phyloP scores from a whole-genome alignment of 768 basidiomycete species.

The Trametopsis cervina region DNA sequence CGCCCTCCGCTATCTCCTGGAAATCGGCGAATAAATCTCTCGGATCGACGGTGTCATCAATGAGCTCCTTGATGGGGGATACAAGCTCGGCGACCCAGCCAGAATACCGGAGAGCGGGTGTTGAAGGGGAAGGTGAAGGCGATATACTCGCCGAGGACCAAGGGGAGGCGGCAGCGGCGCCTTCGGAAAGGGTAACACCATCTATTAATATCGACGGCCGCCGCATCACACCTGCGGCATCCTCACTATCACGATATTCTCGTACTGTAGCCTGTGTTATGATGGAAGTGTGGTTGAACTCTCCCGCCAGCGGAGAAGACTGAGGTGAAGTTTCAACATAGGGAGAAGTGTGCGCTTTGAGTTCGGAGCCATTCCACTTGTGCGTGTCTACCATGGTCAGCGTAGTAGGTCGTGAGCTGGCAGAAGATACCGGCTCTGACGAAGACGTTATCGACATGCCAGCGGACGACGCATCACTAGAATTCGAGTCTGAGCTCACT shows the following conservation, averaged over 20 bases:
- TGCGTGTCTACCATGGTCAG: slow-evolving; percentile 11
- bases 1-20: slow-evolving; percentile 78
- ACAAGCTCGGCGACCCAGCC: slow-evolving; percentile 60
- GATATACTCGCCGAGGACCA: slow-evolving; percentile 16
- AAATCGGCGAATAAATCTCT: slow-evolving; percentile 57
- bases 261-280: slow-evolving; percentile 14
- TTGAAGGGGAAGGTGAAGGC: slow-evolving; percentile 27
- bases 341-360: background rate
- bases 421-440: slow-evolving; percentile 14
- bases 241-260: slow-evolving; percentile 13
- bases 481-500: slow-evolving; percentile 19
- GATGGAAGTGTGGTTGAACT: slow-evolving; percentile 15
- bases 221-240: background rate
- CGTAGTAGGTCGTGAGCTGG: slow-evolving; percentile 16
- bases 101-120: slow-evolving; percentile 45
- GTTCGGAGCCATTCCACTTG: slow-evolving; percentile 11
- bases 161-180: slow-evolving; percentile 6
- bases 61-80: slow-evolving; percentile 52
- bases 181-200: background rate
- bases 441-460: slow-evolving; percentile 9
- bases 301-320: slow-evolving; percentile 16
- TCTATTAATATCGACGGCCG: slow-evolving; percentile 21
- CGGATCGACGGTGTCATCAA: slow-evolving; percentile 58
- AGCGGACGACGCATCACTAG: slow-evolving; percentile 15
- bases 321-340: slow-evolving; percentile 19